Conservation (phyloP, 306 rosid genomes). For the Quercus dentata region DNA sequence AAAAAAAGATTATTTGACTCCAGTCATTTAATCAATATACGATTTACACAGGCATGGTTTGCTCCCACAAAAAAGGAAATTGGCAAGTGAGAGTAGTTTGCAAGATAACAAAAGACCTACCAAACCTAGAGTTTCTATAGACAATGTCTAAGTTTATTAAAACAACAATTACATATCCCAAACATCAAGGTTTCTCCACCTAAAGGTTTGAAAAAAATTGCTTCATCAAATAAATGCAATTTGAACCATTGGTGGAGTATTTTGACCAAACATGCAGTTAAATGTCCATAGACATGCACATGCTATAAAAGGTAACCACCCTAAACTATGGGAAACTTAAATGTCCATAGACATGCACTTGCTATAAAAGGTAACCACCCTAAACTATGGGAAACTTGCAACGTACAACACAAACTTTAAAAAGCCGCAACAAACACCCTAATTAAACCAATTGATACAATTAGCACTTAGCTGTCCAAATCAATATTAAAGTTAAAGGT, state of each 20-base stretch:
- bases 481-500: no score
- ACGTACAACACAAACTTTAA: no score
- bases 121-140: not conserved
- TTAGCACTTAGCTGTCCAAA: no score
- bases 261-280: not conserved
- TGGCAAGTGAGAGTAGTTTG: not conserved
- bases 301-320: not conserved
- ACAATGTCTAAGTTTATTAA: not conserved
- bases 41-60: slow-evolving; percentile 1
- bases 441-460: no score
- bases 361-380: not conserved
- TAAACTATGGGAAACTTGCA: no score
- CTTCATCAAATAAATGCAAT: not conserved
- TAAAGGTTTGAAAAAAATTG: not conserved
- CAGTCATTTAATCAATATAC: not conserved
- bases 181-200: not conserved
- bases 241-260: not conserved
- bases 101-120: not conserved
- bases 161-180: not conserved
- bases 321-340: no score
- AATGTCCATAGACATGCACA: not conserved
- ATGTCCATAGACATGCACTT: not conserved
- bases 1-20: not conserved
- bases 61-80: not conserved
- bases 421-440: no score